phyloP scores from a whole-genome alignment of 2,329 filamentous ascomycete genomes.

The Colletotrichum sojae region DNA sequence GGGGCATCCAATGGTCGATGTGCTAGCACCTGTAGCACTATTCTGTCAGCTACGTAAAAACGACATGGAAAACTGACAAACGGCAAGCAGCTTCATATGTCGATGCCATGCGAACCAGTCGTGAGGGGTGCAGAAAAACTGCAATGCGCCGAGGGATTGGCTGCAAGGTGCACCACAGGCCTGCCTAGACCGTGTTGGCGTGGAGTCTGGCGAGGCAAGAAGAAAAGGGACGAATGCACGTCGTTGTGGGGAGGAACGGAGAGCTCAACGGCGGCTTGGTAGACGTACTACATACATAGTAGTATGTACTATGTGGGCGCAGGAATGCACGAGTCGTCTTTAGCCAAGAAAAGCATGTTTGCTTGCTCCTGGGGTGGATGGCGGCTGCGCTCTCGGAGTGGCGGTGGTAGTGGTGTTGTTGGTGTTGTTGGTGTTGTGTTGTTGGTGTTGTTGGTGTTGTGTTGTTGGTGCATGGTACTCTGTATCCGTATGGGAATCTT shows the following conservation, averaged over 20 bases:
- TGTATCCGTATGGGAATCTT: constrained; percentile 1
- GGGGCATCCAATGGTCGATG: constrained; percentile 23
- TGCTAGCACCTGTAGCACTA: not conserved
- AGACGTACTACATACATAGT: not conserved
- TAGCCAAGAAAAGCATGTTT: constrained; percentile 31
- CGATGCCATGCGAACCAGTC: constrained; percentile 3
- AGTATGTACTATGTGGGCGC: not conserved
- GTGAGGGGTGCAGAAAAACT: not conserved
- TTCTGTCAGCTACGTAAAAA: not conserved
- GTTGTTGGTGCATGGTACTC: not conserved
- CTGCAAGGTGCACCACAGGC: not conserved
- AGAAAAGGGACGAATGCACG: constrained; percentile 12
- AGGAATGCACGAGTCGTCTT: constrained; percentile 32
- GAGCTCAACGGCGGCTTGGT: constrained; percentile 31
- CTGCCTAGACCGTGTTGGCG: constrained; percentile 3
- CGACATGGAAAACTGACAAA: not conserved
- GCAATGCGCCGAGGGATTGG: constrained; percentile 11
- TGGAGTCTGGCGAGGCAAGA: constrained; percentile 11
- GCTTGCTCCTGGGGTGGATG: constrained; percentile 20
- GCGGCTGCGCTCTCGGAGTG: constrained; percentile 20
- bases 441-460: constrained; percentile 3
- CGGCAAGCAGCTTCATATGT: not conserved
- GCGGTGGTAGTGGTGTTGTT: not conserved
- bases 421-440: constrained; percentile 8
- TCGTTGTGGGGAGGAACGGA: constrained; percentile 3